A percentile compares a stretch with the other conserved stretches of the same genome.
Evolutionary conservation across 805 yeast species (phyloP).

Genomic region (Candida nitratophila): DNA sequence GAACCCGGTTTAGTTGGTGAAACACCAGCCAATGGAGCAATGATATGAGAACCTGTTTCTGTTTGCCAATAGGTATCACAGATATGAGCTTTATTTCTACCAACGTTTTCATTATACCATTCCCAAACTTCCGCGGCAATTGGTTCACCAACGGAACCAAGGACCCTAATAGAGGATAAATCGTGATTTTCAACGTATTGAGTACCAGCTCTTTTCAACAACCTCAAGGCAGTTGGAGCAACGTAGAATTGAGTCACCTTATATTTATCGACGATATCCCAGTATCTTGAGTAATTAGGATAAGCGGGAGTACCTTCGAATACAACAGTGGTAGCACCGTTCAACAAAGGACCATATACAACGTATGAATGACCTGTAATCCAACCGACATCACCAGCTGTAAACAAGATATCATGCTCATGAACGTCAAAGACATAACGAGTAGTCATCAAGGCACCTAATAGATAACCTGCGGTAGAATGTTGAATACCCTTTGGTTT

Average conservation of each 20-base stretch:
- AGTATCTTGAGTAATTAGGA: conserved; percentile 73
- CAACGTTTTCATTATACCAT: conserved; percentile 72
- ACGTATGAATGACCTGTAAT: conserved; percentile 84
- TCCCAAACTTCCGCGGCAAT: conserved; percentile 84
- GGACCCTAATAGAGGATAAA: conserved; percentile 54
- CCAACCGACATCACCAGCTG: conserved; percentile 92
- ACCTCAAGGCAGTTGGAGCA: conserved; percentile 78
- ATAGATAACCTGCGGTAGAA: conserved; percentile 70
- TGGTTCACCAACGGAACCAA: conserved; percentile 86
- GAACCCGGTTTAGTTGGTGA: conserved; percentile 83
- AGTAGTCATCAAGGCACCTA: conserved; percentile 68
- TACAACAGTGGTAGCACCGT: conserved; percentile 73
- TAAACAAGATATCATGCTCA: conserved; percentile 65
- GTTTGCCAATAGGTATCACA: conserved; percentile 90
- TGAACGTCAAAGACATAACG: conserved; percentile 74
- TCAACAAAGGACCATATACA: conserved; percentile 70
- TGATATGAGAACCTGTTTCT: conserved; percentile 75
- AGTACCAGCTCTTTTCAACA: conserved; percentile 70
- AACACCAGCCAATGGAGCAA: conserved; percentile 69
- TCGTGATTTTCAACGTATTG: conserved; percentile 53
- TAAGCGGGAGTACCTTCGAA: conserved; percentile 87
- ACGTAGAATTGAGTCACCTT: conserved; percentile 75
- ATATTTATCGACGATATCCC: conserved; percentile 69
- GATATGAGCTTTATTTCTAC: conserved; percentile 62
- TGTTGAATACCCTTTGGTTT: conserved; percentile 85